Evolutionary conservation across 495 filamentous ascomycete species (phyloP), one percentile per base, ranked within the genome.

Genomic region (Parachaetomium inaequale): DNA sequence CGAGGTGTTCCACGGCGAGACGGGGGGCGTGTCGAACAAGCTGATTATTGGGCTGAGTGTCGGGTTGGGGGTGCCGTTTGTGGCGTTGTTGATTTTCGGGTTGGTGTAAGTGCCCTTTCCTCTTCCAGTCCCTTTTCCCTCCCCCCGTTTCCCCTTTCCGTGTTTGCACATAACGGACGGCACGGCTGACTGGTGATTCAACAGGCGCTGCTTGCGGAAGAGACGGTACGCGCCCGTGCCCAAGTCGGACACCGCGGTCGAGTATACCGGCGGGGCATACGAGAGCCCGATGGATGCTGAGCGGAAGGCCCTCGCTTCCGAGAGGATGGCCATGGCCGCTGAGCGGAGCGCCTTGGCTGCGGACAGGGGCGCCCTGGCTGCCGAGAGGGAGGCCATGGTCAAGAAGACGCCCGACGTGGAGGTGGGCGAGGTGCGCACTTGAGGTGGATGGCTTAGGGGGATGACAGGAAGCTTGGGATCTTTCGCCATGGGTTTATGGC

Each of bases 11-110:
- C 10, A 58, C 1, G 61, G 53, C 1, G 12, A 38, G 36, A 63
- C 55, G 1, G 46, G 36, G 1, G 61, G 53, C 7, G 55, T 63
- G 31, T 53, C 46, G 25, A 58, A 63, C 21, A 58, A 58, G 47
- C 5, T 63, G 19, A 58, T 58, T 45, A 34, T 63, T 46, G 61
- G 61, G 19, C 15, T 63, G 32, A 38, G 32, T 23, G 36, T 63
- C 25, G 61, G 61, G 12, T 31, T 63, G 36, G 61, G 61, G 2
- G 25, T 63, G 32, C 61, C 61, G 36, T 1, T 53, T 8, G 1
- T 63, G 21, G 28, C 26, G 26, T 28, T 21, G 10, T 1, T 54
- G 4, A 46, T 63, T 34, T 46, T 25, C 0, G 28, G 15, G 17
- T n/a, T 58, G 45, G 47, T 63, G 61, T 58, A 55, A 32, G 58